Conservation (phyloP, 495 filamentous ascomycete genomes). For the Lasiosphaeria hispida region DNA sequence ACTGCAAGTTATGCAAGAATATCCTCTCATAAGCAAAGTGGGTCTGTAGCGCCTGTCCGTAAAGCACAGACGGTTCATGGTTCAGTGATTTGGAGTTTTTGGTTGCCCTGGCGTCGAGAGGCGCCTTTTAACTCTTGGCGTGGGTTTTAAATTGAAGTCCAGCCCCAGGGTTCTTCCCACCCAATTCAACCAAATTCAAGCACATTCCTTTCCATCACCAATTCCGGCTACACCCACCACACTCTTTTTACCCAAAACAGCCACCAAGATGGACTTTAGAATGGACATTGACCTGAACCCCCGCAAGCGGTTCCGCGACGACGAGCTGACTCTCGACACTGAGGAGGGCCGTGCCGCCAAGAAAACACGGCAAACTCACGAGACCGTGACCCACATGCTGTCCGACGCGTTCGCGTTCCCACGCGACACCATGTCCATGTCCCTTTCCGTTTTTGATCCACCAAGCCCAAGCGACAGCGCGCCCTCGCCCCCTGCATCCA, state of each 20-base stretch:
- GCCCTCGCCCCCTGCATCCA: background rate
- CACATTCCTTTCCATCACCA: background rate
- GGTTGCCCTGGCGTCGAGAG: too few relatives aligned
- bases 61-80: too few relatives aligned
- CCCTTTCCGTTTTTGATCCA: background rate
- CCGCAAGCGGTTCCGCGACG: slow-evolving; percentile 5
- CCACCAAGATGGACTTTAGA: background rate
- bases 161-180: too few relatives aligned
- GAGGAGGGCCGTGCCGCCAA: background rate
- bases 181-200: too few relatives aligned
- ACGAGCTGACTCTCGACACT: background rate
- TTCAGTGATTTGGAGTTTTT: too few relatives aligned
- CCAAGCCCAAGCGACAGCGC: slow-evolving; percentile 5
- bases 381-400: background rate
- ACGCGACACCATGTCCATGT: background rate
- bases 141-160: too few relatives aligned
- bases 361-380: background rate
- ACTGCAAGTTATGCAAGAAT: too few relatives aligned
- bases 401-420: background rate
- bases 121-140: too few relatives aligned
- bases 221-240: background rate
- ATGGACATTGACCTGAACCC: slow-evolving; percentile 6
- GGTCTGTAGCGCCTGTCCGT: too few relatives aligned
- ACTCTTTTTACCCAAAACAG: background rate
- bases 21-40: too few relatives aligned